These are phyloP conservation scores for Tephrocybe sp. DNA, from an alignment of 768 basidiomycete species.

Conservation along the genomic window DNA sequence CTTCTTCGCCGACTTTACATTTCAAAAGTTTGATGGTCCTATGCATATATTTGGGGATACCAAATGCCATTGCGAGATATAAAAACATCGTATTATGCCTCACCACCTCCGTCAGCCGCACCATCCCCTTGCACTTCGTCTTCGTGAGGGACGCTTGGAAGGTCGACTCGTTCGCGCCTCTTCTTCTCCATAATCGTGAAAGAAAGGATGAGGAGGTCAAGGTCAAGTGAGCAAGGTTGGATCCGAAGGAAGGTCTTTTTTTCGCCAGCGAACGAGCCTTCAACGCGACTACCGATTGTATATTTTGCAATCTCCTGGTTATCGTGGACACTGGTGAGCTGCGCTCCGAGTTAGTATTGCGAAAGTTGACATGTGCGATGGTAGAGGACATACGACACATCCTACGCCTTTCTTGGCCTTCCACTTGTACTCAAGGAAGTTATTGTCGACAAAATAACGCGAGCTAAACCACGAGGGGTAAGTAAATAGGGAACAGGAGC, in stretches of 20 bases:
- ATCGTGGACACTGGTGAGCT: conserved; percentile 39
- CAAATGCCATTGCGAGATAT: too few relatives aligned
- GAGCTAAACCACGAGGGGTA: conserved; percentile 31
- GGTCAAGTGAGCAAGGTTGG: conserved; percentile 45
- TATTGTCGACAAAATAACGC: conserved; percentile 49
- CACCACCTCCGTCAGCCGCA: conserved; percentile 27
- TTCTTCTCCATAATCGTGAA: conserved; percentile 58
- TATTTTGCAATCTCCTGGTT: conserved; percentile 43
- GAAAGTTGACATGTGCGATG: too few relatives aligned
- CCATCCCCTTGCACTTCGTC: conserved; percentile 40
- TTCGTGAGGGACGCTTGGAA: conserved; percentile 25
- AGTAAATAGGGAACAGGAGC: conserved; percentile 4
- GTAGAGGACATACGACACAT: conserved; percentile 34
- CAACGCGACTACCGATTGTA: conserved; percentile 28
- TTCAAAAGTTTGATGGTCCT: too few relatives aligned
- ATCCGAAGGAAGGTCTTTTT: conserved; percentile 44
- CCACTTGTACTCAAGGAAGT: conserved; percentile 50
- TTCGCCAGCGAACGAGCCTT: conserved; percentile 49
- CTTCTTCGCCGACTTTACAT: too few relatives aligned
- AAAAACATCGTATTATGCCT: too few relatives aligned
- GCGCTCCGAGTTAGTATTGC: neutral
- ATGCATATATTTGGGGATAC: too few relatives aligned
- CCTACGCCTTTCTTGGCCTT: conserved; percentile 38
- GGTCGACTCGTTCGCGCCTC: conserved; percentile 39
- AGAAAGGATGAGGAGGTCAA: conserved; percentile 52